Evolutionary conservation across 177 flowering plant species (phyloP), one percentile per base, ranked within the genome.

Genomic region (Tripterygium wilfordii): DNA sequence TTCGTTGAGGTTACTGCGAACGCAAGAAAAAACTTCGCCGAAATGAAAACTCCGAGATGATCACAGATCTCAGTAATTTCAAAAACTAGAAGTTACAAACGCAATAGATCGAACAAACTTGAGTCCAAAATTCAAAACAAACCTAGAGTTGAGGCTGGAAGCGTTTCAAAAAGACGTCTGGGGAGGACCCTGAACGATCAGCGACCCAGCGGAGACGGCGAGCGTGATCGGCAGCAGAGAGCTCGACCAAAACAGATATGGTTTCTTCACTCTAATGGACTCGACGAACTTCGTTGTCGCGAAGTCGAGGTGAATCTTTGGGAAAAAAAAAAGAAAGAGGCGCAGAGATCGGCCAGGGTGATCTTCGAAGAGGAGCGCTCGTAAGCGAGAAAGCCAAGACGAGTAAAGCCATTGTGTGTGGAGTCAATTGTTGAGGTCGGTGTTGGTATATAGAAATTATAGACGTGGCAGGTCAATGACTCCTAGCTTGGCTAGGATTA

Each of bases 131-230:
- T n/a, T n/a, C n/a, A 17, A 10, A n/a, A 19, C 54, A 23, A n/a
- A 79, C 83, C 69, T 35, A 31, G 48, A 28, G 50, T 57, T 69
- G 15, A 32, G 24, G 54, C 36, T 17, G 17, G 74, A 48, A 2
- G 66, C 61, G 39, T 84, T 86, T 36, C 88, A 88, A 20, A 70
- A 36, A 3, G 85, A 78, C 10, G 72, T 61, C 14, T 49, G 48
- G 9, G 49, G 21, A 9, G 53, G 63, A 19, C 49, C 12, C 10
- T 66, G 66, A 18, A 66, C n/a, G 28, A 70, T 61, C 19, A 75
- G 35, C 2, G 83, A 66, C n/a, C 76, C 88, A 48, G 85, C 80
- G 13, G 85, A 75, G 28, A 57, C 71, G 1, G 85, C 80, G 8
- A 81, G 30, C 6, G 87, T 72, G 3, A 84, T 18, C 3, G 91